A percentile compares a stretch with the other conserved stretches of the same genome.
These are phyloP conservation scores for Agroathelia rolfsii DNA, from an alignment of 1,284 basidiomycete species.

Conservation along the genomic window DNA sequence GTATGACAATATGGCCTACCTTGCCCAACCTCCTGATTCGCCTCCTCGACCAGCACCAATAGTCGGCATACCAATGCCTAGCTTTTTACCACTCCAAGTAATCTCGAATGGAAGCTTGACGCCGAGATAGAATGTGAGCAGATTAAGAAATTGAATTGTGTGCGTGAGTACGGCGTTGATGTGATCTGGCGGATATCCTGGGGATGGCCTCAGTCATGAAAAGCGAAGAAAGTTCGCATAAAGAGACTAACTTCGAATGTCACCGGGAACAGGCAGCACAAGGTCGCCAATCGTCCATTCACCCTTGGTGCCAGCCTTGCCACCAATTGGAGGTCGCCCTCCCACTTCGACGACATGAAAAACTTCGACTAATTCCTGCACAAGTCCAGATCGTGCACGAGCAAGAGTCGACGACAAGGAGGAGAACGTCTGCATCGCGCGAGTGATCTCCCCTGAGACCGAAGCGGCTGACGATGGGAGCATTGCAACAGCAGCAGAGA, in stretches of 20 bases:
- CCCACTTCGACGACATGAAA: constrained; percentile 73
- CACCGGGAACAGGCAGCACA: constrained; percentile 69
- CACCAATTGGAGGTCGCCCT: constrained; percentile 60
- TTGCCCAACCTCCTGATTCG: constrained; percentile 67
- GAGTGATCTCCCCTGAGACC: constrained; percentile 4
- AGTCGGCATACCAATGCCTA: constrained; percentile 64
- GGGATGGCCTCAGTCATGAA: constrained; percentile 1
- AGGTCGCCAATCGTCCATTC: constrained; percentile 75
- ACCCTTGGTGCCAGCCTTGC: constrained; percentile 63
- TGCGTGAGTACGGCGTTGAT: constrained; percentile 78
- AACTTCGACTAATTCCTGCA: constrained; percentile 72
- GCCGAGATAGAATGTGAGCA: constrained; percentile 78
- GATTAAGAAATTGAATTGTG: constrained; percentile 63
- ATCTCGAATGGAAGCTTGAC: constrained; percentile 73
- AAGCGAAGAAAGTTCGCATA: too few relatives aligned
- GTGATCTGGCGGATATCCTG: constrained; percentile 72
- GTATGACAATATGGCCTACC: too few relatives aligned
- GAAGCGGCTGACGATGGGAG: too few relatives aligned
- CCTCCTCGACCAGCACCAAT: constrained; percentile 57
- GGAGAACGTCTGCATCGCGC: too few relatives aligned
- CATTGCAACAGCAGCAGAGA: background rate
- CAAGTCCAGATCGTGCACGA: constrained; percentile 56
- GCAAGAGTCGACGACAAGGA: constrained; percentile 45
- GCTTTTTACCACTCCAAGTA: constrained; percentile 49
- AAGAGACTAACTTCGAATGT: constrained; percentile 49